A percentile compares a stretch with the other conserved stretches of the same genome.
Evolutionary conservation across 2,329 filamentous ascomycete species (phyloP).

Genomic region (Clarireedia sp.): DNA sequence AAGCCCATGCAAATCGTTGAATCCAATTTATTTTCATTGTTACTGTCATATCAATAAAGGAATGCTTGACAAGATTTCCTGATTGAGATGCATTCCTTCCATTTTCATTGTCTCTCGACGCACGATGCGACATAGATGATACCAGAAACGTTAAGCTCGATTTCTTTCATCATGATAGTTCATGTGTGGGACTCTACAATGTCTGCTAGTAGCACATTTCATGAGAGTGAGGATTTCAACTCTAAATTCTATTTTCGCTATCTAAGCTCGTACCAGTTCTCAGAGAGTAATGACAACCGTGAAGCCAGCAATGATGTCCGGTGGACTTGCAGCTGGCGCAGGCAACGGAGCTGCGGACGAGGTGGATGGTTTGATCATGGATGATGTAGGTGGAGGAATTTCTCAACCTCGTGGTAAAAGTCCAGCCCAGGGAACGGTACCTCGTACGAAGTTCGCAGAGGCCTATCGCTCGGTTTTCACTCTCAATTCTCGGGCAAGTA

Average conservation of each 20-base stretch:
- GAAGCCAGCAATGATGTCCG: not conserved
- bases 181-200: not conserved
- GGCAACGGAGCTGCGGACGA: not conserved
- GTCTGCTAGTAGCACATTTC: not conserved
- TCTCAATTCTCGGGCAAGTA: not conserved
- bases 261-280: not conserved
- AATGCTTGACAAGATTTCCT: not conserved
- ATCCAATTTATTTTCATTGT: constrained; percentile 5
- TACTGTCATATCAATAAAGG: constrained; percentile 1
- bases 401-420: not conserved
- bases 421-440: not conserved
- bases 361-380: not conserved
- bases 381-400: not conserved
- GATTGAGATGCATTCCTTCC: not conserved
- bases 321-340: not conserved
- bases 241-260: not conserved
- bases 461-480: constrained; percentile 17
- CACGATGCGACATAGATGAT: not conserved
- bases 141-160: constrained; percentile 1
- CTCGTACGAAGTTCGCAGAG: constrained; percentile 12
- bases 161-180: constrained; percentile 4
- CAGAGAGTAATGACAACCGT: not conserved
- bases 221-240: not conserved
- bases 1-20: not conserved
- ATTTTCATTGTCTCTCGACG: constrained; percentile 2